Evolutionary conservation across 495 filamentous ascomycete genomes (phyloP), one percentile per base, ranked within the genome.

Genomic region (Sporormia fimetaria): DNA sequence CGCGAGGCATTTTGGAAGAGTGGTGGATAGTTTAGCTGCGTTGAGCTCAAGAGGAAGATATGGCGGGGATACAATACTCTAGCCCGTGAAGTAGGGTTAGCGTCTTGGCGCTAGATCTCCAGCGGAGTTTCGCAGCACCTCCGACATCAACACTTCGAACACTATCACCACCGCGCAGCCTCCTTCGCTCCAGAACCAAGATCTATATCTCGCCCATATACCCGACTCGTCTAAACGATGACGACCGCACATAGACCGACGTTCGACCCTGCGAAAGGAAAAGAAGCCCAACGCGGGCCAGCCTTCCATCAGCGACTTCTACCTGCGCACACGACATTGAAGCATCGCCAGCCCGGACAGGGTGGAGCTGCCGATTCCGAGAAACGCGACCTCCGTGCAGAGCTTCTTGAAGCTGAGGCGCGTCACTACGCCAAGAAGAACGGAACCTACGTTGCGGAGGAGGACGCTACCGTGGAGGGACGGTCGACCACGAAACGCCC

Each of bases 251-350:
- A 90, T 54, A 76, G 87, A 61, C 87, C 87, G 44, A 95, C 87
- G 0, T 95, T 95, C 53, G 87, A 95, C 58, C 87, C 87, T 42
- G 87, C 90, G 27, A 78, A 80, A 58, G 90, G 92, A 51, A 94
- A 93, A 73, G 90, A 98, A 61, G 83, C 87, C 56, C 81, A 83
- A 38, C 80, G 87, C 52, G 90, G 90, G 11, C 83, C 85, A 26
- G 90, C 90, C 42, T 96, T 95, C 64, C 90, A 98, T 61, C 90
- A 95, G 68, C 78, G 90, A 37, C 80, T 96, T 8, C 78, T 94
- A 2, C 92, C 90, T 3, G 90, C 90, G 7, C 78, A 96, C 57
- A 95, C 80, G 23, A 76, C 81, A 54, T 75, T 98, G 52, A 98
- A 98, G 64, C 23, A 43, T 49, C 80, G 81, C 29, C 76, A 96